Base-by-base conservation (phyloP, 768 basidiomycete species). In the Leccinum imitatum region DNA sequence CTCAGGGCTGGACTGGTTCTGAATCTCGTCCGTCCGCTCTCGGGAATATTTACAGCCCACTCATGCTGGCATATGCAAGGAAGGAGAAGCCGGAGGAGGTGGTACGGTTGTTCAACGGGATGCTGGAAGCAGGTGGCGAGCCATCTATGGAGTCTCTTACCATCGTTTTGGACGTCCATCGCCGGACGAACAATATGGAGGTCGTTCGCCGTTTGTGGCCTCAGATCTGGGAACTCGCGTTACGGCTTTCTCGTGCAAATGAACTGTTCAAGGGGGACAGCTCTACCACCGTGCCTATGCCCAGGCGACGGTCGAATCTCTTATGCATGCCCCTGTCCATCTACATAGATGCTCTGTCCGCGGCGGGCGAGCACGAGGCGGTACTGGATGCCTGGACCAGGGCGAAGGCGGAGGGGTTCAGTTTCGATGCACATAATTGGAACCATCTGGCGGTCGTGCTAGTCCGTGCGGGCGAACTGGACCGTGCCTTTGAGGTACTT, bases 361-460 rank as follows among this genome's bases (percentile, higher is more conserved):
- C 77, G 3, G 82, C 81, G 0, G 89, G 87, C 2, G 69, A 77
- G 39, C 88, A 94, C 65, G 62, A 69, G 8, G 82, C 86, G 59
- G 80, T 95, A 50, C 81, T 86, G 15, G 67, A 70, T 3, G 77
- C 82, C 0, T 98, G 96, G 95, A 75, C 77, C n/a, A 70, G 76
- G 31, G 80, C 91, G 53, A 82, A 82, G 60, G 63, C 72, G 11
- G 73, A 78, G 10, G 91, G 91, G 2, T 89, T 95, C 65, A 79
- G 79, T 13, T 93, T 94, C 71, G 92, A 95, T 70, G 82, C 90
- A 13, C 86, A 90, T 66, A 98, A 97, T 71, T 98, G 93, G 91
- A 97, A 96, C 67, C 86, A 91, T 66, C 80, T 97, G 27, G 82
- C 80, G 25, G 78, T 89, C 10, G 89, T 87, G 14, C 80, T 95